Evolutionary conservation across 257 asterid genomes (phyloP).

Genomic region (Forsythia viridissima): DNA sequence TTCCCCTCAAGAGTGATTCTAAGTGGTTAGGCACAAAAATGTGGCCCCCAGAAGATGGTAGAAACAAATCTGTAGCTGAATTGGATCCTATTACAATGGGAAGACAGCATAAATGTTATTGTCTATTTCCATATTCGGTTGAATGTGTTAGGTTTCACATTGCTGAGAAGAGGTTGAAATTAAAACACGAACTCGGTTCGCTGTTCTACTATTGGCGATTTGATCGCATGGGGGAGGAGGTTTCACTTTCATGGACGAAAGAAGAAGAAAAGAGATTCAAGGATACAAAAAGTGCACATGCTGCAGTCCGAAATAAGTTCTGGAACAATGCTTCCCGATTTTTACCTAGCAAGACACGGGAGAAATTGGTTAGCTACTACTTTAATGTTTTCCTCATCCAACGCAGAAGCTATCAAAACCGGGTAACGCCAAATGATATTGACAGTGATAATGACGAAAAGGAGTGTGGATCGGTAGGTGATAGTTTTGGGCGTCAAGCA

Average conservation of each 20-base stretch:
- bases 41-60: conserved; percentile 54
- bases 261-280: conserved; percentile 64
- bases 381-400: conserved; percentile 59
- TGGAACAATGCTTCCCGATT: conserved; percentile 42
- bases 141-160: conserved; percentile 77
- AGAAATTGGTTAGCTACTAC: conserved; percentile 67
- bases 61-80: conserved; percentile 3
- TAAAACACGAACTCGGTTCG: conserved; percentile 55
- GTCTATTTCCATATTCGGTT: conserved; percentile 47
- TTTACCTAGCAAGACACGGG: conserved; percentile 59
- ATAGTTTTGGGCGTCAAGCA: conserved; percentile 52
- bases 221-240: conserved; percentile 87
- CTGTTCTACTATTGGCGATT: conserved; percentile 61
- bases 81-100: conserved; percentile 48
- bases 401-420: conserved; percentile 77
- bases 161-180: conserved; percentile 58
- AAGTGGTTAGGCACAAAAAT: conserved; percentile 77
- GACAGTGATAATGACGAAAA: conserved; percentile 89
- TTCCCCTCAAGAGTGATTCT: conserved; percentile 47
- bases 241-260: conserved; percentile 75
- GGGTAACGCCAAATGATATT: conserved; percentile 60
- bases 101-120: conserved; percentile 45
- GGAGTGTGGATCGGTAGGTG: conserved; percentile 63
- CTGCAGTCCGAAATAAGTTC: conserved; percentile 36
- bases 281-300: conserved; percentile 34